These are phyloP conservation scores for Trametes meyenii DNA, from an alignment of 768 basidiomycete species.

Conservation along the genomic window DNA sequence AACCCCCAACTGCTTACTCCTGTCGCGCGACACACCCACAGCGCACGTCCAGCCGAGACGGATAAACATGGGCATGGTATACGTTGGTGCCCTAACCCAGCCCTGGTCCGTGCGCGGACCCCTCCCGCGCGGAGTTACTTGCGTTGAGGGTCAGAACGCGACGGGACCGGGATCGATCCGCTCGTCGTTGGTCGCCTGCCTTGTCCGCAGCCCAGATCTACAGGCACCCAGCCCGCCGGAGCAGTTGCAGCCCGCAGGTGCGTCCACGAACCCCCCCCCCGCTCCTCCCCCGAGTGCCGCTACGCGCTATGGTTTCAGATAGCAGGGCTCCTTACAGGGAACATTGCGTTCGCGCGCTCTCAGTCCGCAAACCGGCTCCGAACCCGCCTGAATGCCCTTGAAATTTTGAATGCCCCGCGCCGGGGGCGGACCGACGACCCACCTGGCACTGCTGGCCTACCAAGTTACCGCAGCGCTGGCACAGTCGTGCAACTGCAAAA, in stretches of 20 bases:
- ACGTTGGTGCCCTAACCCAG: slow-evolving; percentile 3
- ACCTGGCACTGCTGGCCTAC: not conserved
- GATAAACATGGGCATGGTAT: not conserved
- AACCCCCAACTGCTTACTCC: not conserved
- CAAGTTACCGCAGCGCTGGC: slow-evolving; percentile 7
- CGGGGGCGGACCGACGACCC: not conserved
- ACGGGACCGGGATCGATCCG: slow-evolving; percentile 12
- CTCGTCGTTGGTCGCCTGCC: not conserved
- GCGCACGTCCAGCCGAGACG: not conserved
- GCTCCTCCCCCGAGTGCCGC: not conserved
- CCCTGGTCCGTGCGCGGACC: slow-evolving; percentile 22
- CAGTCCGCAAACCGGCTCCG: no score
- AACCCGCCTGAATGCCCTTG: no score
- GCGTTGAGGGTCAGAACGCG: slow-evolving; percentile 20
- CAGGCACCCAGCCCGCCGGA: not conserved
- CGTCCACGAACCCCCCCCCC: not conserved
- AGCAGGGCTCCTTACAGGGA: not conserved
- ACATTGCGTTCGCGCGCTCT: no score
- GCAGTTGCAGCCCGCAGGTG: not conserved
- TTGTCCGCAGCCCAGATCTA: slow-evolving; percentile 16
- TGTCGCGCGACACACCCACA: not conserved
- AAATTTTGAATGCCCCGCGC: no score
- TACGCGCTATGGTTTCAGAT: not conserved
- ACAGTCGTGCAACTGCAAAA: not conserved
- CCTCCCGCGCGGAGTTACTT: slow-evolving; percentile 5